Evolutionary conservation across 352 stramenopile genomes (phyloP).

Genomic region (Phytophthora fragariaefolia): DNA sequence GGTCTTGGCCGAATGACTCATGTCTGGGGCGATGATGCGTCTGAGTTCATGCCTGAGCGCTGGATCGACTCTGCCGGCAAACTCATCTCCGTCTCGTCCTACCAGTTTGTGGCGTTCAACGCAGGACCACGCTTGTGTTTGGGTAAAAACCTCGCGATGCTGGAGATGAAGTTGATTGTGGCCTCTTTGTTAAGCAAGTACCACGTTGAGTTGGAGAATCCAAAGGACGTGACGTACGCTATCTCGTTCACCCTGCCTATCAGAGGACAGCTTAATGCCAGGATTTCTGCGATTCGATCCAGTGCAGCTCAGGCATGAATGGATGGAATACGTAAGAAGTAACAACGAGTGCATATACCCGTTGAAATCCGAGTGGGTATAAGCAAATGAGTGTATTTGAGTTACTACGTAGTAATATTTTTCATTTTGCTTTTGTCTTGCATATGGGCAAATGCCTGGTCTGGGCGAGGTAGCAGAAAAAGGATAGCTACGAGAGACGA

Average conservation of each 20-base stretch:
- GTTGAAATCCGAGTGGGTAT: too few relatives aligned
- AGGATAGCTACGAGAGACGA: too few relatives aligned
- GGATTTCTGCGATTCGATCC: constrained; percentile 40
- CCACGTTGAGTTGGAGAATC: constrained; percentile 43
- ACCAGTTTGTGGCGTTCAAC: constrained; percentile 79
- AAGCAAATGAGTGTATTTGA: too few relatives aligned
- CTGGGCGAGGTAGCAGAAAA: too few relatives aligned
- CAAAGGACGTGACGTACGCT: constrained; percentile 55
- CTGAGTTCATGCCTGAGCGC: constrained; percentile 68
- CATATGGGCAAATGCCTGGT: too few relatives aligned
- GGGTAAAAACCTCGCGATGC: constrained; percentile 76
- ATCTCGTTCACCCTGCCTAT: constrained; percentile 64
- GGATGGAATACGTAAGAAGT: not conserved
- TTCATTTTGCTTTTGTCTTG: too few relatives aligned
- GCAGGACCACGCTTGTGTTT: constrained; percentile 73
- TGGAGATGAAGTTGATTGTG: constrained; percentile 86
- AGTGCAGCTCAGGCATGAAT: not conserved
- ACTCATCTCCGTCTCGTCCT: constrained; percentile 47
- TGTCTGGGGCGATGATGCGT: constrained; percentile 70
- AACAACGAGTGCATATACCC: too few relatives aligned
- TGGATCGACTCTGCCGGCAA: constrained; percentile 60
- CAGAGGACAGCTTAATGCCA: constrained; percentile 40
- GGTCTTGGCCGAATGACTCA: constrained; percentile 55
- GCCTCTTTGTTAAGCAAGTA: constrained; percentile 67
- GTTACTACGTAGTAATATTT: too few relatives aligned